A percentile compares a stretch with the other conserved stretches of the same genome.
These are phyloP conservation scores for Candida coleopterorum DNA, from an alignment of 805 yeast genomes.

Conservation along the genomic window DNA sequence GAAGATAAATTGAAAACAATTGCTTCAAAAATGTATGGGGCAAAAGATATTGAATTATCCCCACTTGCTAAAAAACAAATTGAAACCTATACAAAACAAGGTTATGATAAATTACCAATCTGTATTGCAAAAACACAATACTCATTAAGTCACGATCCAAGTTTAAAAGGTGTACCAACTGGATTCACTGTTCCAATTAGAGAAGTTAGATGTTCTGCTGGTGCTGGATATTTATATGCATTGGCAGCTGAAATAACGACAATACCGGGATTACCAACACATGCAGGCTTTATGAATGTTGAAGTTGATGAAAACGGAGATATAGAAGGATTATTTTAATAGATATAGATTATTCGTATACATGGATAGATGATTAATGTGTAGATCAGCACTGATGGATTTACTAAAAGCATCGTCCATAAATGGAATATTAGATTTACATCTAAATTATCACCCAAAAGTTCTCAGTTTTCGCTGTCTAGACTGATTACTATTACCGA, in stretches of 20 bases:
- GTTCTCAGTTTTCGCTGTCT: no score
- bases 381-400: constrained; percentile 39
- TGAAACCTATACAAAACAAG: constrained; percentile 77
- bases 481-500: no score
- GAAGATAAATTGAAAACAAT: constrained; percentile 76
- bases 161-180: constrained; percentile 89
- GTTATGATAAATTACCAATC: constrained; percentile 85
- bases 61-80: constrained; percentile 80
- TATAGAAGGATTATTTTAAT: constrained; percentile 83
- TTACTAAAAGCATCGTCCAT: constrained; percentile 41
- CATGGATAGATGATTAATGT: constrained; percentile 13
- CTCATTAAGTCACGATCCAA: constrained; percentile 90
- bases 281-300: constrained; percentile 94
- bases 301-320: constrained; percentile 89
- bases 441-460: no score
- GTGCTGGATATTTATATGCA: constrained; percentile 96
- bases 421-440: no score
- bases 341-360: background rate
- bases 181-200: constrained; percentile 93
- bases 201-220: constrained; percentile 90
- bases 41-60: constrained; percentile 72
- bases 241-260: constrained; percentile 96
- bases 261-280: constrained; percentile 95
- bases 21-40: constrained; percentile 91
- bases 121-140: constrained; percentile 98